Percentiles rank a stretch among this genome's conserved stretches.
Evolutionary conservation across 2,329 filamentous ascomycete species (phyloP).

Genomic region (Cryphonectria nitschkei): DNA sequence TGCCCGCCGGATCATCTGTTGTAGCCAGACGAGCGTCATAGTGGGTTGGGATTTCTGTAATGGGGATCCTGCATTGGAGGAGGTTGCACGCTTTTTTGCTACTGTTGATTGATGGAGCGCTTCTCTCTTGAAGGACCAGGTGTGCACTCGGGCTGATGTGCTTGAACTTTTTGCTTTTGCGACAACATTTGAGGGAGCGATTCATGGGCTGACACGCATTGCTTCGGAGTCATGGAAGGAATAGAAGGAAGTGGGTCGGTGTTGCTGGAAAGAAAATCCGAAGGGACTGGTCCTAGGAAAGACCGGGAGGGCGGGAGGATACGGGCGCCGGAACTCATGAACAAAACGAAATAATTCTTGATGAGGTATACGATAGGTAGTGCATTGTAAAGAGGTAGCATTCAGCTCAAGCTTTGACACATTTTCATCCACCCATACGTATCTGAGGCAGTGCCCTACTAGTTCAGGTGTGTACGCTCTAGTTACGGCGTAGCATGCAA

Average conservation of each 20-base stretch:
- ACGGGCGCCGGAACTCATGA: background rate
- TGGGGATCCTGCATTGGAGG: constrained; percentile 77
- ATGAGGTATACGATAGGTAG: background rate
- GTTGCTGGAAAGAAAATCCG: background rate
- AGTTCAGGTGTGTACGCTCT: background rate
- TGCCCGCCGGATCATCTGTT: constrained; percentile 89
- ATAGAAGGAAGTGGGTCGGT: background rate
- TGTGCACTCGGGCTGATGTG: background rate
- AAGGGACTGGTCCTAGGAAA: background rate
- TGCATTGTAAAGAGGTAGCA: constrained; percentile 16
- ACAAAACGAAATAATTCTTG: background rate
- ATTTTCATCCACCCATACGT: background rate
- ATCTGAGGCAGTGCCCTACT: background rate
- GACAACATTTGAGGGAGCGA: background rate
- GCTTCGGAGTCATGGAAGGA: background rate
- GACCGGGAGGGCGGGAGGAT: background rate
- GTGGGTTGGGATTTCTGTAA: constrained; percentile 98
- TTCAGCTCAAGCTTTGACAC: background rate
- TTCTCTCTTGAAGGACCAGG: background rate
- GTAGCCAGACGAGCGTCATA: constrained; percentile 87
- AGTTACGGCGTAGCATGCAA: background rate
- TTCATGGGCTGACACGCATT: background rate
- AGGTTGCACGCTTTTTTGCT: constrained; percentile 78
- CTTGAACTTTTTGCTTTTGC: background rate
- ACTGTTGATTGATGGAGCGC: constrained; percentile 49